A percentile compares a stretch with the other conserved stretches of the same genome.
These are phyloP conservation scores for Yamadazyma atmosphaerica DNA, from an alignment of 1,139 yeast species.

Conservation along the genomic window DNA sequence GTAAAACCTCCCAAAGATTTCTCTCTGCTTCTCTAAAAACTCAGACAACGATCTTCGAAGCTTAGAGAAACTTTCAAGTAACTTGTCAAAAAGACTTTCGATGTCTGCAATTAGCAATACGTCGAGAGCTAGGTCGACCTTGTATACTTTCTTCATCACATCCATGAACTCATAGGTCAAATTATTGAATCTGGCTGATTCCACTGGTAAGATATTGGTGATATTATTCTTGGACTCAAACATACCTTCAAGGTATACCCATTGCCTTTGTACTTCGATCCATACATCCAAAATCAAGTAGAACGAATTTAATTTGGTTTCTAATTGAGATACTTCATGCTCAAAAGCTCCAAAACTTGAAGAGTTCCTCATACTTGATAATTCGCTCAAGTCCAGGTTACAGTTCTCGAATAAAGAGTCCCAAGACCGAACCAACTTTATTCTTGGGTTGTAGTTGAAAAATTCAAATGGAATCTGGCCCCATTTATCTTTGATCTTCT, in stretches of 20 bases:
- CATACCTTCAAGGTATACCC: conserved; percentile 84
- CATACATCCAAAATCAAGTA: conserved; percentile 62
- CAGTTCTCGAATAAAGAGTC: conserved; percentile 59
- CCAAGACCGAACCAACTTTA: conserved; percentile 70
- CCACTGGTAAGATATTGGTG: conserved; percentile 64
- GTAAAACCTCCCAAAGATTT: conserved; percentile 75
- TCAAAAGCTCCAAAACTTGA: conserved; percentile 64
- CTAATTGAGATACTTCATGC: conserved; percentile 56
- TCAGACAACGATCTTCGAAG: conserved; percentile 72
- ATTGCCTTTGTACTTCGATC: conserved; percentile 86
- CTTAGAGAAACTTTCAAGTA: conserved; percentile 55
- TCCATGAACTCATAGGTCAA: conserved; percentile 61
- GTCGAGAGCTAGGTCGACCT: conserved; percentile 57
- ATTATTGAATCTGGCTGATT: conserved; percentile 64
- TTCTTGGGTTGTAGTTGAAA: conserved; percentile 54
- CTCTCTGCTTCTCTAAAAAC: conserved; percentile 79
- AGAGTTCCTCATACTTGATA: conserved; percentile 74
- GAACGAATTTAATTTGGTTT: conserved; percentile 52
- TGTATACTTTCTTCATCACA: conserved; percentile 51
- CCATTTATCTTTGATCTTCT: conserved; percentile 53
- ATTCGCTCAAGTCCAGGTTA: conserved; percentile 58
- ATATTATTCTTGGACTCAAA: conserved; percentile 64
- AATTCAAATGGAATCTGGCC: conserved; percentile 48
- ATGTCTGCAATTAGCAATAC: conserved; percentile 55
- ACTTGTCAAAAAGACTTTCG: conserved; percentile 46